Evolutionary conservation across 306 rosid genomes (phyloP).

Genomic region (Pachyrhizus erosus): DNA sequence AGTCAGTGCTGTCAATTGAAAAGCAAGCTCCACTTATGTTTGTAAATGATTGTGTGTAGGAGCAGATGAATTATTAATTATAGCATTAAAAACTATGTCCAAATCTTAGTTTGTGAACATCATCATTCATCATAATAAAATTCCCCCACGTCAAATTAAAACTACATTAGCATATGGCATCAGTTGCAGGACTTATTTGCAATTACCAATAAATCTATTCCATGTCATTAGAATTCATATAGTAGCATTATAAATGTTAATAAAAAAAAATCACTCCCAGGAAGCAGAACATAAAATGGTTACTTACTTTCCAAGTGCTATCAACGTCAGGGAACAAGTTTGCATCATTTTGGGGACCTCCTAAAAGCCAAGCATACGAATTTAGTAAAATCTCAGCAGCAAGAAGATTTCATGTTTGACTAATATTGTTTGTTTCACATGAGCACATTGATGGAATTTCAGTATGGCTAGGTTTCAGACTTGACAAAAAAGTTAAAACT

Average conservation of each 20-base stretch:
- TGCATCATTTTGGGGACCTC: slow-evolving; percentile 72
- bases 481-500: slow-evolving; percentile 1
- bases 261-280: neutral
- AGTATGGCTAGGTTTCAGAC: slow-evolving; percentile 11
- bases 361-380: slow-evolving; percentile 51
- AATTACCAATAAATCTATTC: neutral
- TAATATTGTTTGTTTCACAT: slow-evolving; percentile 14
- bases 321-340: slow-evolving; percentile 79
- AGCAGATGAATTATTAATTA: neutral
- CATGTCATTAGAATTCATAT: slow-evolving; percentile 18
- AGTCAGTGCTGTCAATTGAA: neutral
- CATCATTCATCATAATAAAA: slow-evolving; percentile 16
- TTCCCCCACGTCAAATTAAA: slow-evolving; percentile 10
- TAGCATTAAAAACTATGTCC: neutral
- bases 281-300: slow-evolving; percentile 37
- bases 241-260: neutral
- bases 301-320: slow-evolving; percentile 92
- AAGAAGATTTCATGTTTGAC: too few species aligned
- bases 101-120: slow-evolving; percentile 3
- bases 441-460: neutral
- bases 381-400: slow-evolving; percentile 23
- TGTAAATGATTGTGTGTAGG: neutral
- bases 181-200: slow-evolving; percentile 11
- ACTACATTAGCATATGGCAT: slow-evolving; percentile 12
- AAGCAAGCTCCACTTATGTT: neutral